Base-by-base conservation (phyloP, 305 asterid genomes). In the Lippia alba region DNA sequence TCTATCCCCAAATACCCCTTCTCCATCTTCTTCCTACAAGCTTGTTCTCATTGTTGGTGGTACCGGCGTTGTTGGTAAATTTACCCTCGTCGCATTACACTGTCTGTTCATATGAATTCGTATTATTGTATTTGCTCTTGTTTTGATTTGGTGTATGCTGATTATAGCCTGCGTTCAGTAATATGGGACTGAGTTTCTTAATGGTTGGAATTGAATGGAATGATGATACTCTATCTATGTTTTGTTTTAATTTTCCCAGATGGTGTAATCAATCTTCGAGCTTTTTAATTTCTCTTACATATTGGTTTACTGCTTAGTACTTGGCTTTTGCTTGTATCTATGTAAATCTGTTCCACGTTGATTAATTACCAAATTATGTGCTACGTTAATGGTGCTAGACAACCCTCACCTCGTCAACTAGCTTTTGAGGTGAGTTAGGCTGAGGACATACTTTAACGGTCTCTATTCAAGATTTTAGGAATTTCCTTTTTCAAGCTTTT, bases 41-140 rank as follows among this genome's bases (percentile, higher is more conserved):
- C 88, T 85, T 7, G 96, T 93, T 78, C 96, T 91, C 65, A 97
- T 93, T 19, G 85, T 87, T 78, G 98, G 98, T 30, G 97, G 92
- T 79, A 82, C 96, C 46, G 98, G 98, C 15, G 97, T 97, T 32
- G 98, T 93, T 69, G 98, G 98, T 93, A 76, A 88, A 1, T 67
- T 61, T 66, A 10, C 65, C 51, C 41, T 58, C 18, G 46, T 46
- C 62, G 45, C 54, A 6, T 36, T 36, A 24, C 30, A 24, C 30
- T 36, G 5, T 36, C 41, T 17, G 36, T 11, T 16, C 50, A 54
- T 24, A 16, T 15, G 17, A 11, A 18, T 20, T 12, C n/a, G 9
- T 50, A 7, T 50, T n/a, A 12, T 7, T 14, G 1, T 16, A 58
- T 39, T 19, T 15, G 51, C 6, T 12, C 24, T 19, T 20, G 20